phyloP scores from a whole-genome alignment of 129 eudicot species.

The Ambrosia trifida region DNA sequence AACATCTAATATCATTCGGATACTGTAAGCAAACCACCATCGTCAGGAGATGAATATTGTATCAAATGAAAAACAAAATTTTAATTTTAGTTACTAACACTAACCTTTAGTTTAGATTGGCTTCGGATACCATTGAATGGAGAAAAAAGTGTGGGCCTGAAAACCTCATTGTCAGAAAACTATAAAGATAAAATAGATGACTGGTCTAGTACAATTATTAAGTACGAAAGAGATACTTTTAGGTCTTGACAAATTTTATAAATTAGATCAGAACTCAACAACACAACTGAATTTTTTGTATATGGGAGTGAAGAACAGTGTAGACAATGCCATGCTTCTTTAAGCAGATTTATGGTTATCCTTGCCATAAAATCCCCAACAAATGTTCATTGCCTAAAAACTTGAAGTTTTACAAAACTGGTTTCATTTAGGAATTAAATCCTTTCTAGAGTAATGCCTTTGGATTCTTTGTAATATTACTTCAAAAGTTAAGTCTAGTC shows the following conservation, averaged over 20 bases:
- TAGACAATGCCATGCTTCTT: conserved; percentile 11
- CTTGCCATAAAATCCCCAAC: not conserved
- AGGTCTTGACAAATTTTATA: not conserved
- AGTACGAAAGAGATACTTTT: conserved; percentile 13
- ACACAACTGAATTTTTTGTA: conserved; percentile 10
- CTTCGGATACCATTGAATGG: conserved; percentile 33
- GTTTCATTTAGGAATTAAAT: conserved; percentile 2
- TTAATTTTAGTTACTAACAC: conserved; percentile 47
- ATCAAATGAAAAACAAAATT: conserved; percentile 12
- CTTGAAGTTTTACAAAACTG: not conserved
- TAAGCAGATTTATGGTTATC: not conserved
- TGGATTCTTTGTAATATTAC: conserved; percentile 3
- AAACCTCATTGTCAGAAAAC: conserved; percentile 41
- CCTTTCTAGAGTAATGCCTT: conserved; percentile 17
- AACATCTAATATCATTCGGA: conserved; percentile 52
- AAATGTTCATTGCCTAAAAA: not conserved
- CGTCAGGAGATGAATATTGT: conserved; percentile 20
- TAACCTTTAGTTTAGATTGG: conserved; percentile 59
- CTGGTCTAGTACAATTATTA: conserved; percentile 4
- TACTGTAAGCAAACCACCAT: conserved; percentile 46
- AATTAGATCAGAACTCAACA: not conserved
- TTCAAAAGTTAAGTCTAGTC: not conserved
- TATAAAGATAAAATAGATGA: conserved; percentile 19
- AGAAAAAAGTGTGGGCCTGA: conserved; percentile 51
- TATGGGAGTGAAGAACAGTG: conserved; percentile 12